phyloP scores from a whole-genome alignment of 176 grass and related monocot genomes.

The Aegilops bicornis region DNA sequence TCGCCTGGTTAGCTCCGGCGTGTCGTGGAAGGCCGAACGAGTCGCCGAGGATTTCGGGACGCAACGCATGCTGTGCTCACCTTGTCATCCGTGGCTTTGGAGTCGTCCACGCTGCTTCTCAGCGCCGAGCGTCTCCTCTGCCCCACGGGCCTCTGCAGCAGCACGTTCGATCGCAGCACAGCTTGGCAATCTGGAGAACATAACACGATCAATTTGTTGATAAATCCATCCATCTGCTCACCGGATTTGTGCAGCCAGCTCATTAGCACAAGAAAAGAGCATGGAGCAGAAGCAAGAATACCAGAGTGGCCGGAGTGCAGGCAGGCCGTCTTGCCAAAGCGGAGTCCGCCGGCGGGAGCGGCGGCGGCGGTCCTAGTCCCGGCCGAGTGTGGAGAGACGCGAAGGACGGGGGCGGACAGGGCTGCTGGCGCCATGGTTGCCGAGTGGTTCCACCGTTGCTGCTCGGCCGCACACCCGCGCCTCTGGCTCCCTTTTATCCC shows the following conservation, averaged over 20 bases:
- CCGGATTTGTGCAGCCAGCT: background rate
- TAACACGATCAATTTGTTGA: background rate
- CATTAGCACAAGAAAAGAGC: background rate
- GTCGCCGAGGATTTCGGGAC: background rate
- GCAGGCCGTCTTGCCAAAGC: background rate
- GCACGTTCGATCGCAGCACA: background rate
- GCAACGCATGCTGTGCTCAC: background rate
- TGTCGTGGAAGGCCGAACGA: background rate
- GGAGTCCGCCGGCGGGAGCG: background rate
- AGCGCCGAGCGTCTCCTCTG: constrained; percentile 30
- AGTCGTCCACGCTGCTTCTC: constrained; percentile 49
- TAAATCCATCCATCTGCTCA: background rate
- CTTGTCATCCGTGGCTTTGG: constrained; percentile 57
- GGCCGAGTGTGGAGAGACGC: background rate
- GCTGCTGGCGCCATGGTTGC: constrained; percentile 37
- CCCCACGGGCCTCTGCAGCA: background rate
- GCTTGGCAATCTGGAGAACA: background rate
- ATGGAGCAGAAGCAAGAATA: background rate
- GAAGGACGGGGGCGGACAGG: constrained; percentile 17
- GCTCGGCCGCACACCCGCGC: constrained; percentile 14
- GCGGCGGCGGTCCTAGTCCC: background rate
- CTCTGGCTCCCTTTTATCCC: constrained; percentile 19
- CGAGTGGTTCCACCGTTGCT: background rate
- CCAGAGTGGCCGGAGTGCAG: background rate
- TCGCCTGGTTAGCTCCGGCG: background rate